Base-by-base conservation (phyloP, 108 stramenopile genomes). In the Nannochloropsis salina region DNA sequence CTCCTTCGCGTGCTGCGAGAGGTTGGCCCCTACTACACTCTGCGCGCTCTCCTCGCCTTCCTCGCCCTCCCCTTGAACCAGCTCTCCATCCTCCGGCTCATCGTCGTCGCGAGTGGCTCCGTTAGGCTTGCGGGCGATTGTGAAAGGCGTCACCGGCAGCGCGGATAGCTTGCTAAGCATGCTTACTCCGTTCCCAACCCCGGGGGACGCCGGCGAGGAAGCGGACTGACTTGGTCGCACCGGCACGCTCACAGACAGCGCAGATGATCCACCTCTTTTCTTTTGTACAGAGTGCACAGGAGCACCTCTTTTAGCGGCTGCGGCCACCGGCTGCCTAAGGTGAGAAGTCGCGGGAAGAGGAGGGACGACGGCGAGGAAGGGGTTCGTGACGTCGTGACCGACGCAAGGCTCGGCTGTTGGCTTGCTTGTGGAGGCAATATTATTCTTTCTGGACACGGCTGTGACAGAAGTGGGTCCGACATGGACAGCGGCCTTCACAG, bases 361-460 rank as follows among this genome's bases (percentile, higher is more conserved):
- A 15, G 20, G 61, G n/a, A n/a, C 61, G 8, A 74, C n/a, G 6
- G 61, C 61, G 61, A 74, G 61, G 61, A 74, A 74, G n/a, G 61
- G 61, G n/a, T 74, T 74, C 61, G n/a, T 74, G 20, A 74, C 61
- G n/a, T 74, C 61, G 8, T 74, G 20, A 8, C 61, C 61, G 61
- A 74, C 61, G 61, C 31, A 31, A 31, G 31, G 31, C 31, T 31
- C 31, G 31, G 31, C 31, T 31, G 31, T 31, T 31, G 61, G 61
- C 61, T 74, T 74, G 61, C 61, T 0, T 0, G 61, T 74, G 2
- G 61, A n/a, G 61, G n/a, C 61, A 74, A n/a, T 15, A 74, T 15
- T n/a, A n/a, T 15, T n/a, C 61, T 74, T 74, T 74, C n/a, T 74
- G 61, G 61, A 74, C n/a, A n/a, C 61, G n/a, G 61, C 20, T n/a